Conservation (phyloP, 1,139 yeast genomes). For the Candida mesenterica region DNA sequence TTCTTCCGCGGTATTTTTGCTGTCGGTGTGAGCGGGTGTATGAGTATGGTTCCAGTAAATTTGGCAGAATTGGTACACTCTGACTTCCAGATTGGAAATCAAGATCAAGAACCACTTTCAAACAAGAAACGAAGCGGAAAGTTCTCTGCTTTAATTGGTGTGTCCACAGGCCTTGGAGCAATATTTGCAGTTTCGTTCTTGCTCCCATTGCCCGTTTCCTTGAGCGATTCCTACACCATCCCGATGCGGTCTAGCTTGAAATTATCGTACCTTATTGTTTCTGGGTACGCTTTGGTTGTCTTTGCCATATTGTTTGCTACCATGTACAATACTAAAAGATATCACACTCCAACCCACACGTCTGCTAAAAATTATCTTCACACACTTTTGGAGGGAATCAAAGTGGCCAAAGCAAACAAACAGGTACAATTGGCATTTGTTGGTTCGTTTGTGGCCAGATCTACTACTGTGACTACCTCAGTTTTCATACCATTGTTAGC, state of each 20-base stretch:
- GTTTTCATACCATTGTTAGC: slow-evolving; percentile 65
- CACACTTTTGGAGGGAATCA: slow-evolving; percentile 46
- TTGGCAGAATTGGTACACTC: slow-evolving; percentile 54
- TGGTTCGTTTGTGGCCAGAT: slow-evolving; percentile 64
- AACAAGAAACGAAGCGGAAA: slow-evolving; percentile 43
- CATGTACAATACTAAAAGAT: slow-evolving; percentile 38
- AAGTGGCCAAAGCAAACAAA: slow-evolving; percentile 28
- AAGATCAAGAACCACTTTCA: background rate
- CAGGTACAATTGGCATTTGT: slow-evolving; percentile 51
- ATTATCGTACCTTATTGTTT: slow-evolving; percentile 50
- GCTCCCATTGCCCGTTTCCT: slow-evolving; percentile 47
- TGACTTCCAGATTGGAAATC: slow-evolving; percentile 23
- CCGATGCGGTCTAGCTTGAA: slow-evolving; percentile 42
- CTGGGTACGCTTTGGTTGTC: slow-evolving; percentile 37
- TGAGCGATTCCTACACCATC: slow-evolving; percentile 26
- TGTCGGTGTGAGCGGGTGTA: slow-evolving; percentile 52
- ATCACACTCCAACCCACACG: background rate
- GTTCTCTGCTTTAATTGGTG: slow-evolving; percentile 59
- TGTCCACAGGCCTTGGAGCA: slow-evolving; percentile 69
- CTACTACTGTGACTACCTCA: slow-evolving; percentile 59
- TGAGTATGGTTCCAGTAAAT: slow-evolving; percentile 50
- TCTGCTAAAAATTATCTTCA: slow-evolving; percentile 7
- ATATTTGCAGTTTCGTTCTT: slow-evolving; percentile 52
- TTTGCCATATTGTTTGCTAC: slow-evolving; percentile 40
- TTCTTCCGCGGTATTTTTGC: slow-evolving; percentile 58